These are phyloP conservation scores for Diaporthe destruens DNA, from an alignment of 2,329 filamentous ascomycete species.

Conservation along the genomic window DNA sequence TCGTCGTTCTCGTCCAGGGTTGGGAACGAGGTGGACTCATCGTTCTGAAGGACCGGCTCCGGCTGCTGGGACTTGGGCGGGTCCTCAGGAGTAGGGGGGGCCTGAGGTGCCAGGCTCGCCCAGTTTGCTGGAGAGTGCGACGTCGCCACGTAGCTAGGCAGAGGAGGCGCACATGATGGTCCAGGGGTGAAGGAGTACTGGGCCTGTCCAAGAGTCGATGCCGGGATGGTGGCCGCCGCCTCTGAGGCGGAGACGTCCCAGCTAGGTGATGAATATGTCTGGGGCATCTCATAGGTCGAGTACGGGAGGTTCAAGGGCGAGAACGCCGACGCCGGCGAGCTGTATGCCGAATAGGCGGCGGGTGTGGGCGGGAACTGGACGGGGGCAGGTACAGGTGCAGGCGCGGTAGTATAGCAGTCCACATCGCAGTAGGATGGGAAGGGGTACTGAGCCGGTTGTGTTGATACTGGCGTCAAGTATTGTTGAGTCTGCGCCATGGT, in stretches of 20 bases:
- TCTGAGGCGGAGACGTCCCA: constrained; percentile 50
- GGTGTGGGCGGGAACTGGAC: constrained; percentile 65
- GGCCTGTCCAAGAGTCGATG: constrained; percentile 13
- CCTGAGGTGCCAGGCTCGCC: constrained; percentile 23
- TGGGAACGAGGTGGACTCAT: constrained; percentile 64
- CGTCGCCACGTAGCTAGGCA: constrained; percentile 41
- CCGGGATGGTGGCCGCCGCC: constrained; percentile 20
- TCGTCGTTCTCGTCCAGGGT: constrained; percentile 66
- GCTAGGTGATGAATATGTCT: constrained; percentile 55
- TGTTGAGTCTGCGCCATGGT: constrained; percentile 59
- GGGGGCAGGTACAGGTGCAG: constrained; percentile 49
- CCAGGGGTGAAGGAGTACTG: constrained; percentile 12
- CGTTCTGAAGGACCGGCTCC: constrained; percentile 59
- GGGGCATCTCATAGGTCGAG: constrained; percentile 52
- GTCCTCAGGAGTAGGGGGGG: constrained; percentile 71
- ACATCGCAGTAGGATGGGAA: constrained; percentile 57
- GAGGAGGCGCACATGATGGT: constrained; percentile 9
- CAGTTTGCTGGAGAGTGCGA: constrained; percentile 38
- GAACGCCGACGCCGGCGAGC: constrained; percentile 67
- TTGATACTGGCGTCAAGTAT: constrained; percentile 39
- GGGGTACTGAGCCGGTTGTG: constrained; percentile 54
- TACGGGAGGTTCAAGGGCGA: constrained; percentile 67
- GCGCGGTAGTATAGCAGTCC: constrained; percentile 54
- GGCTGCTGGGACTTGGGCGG: constrained; percentile 65
- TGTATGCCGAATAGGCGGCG: constrained; percentile 68